Evolutionary conservation across 352 stramenopile species (phyloP).

Genomic region (Phytophthora pini): DNA sequence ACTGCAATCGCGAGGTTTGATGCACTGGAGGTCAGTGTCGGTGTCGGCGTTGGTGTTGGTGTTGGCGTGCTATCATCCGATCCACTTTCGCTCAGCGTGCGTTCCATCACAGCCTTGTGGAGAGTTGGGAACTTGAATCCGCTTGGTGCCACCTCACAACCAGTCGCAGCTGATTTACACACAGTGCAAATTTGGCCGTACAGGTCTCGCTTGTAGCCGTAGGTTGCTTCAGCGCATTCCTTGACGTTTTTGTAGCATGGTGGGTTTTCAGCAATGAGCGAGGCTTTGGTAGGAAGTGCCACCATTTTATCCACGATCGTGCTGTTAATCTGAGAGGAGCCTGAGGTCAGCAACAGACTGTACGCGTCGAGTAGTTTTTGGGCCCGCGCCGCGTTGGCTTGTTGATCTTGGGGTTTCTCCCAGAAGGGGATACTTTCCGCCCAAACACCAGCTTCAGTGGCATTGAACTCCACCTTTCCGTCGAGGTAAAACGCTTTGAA

Average conservation of each 20-base stretch:
- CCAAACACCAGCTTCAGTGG: constrained; percentile 2
- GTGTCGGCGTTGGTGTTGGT: background rate
- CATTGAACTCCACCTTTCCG: constrained; percentile 55
- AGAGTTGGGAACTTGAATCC: constrained; percentile 23
- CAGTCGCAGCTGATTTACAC: constrained; percentile 26
- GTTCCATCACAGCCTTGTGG: constrained; percentile 21
- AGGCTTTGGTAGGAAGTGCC: constrained; percentile 38
- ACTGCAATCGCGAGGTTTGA: constrained; percentile 14
- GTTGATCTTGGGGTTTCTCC: constrained; percentile 42
- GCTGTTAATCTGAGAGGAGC: constrained; percentile 39
- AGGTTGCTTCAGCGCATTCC: constrained; percentile 31
- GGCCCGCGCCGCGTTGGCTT: constrained; percentile 40
- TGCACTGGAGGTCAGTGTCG: constrained; percentile 6
- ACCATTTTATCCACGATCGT: constrained; percentile 41
- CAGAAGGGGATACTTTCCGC: constrained; percentile 57
- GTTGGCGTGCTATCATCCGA: constrained; percentile 14
- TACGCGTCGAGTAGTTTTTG: constrained; percentile 56
- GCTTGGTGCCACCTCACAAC: constrained; percentile 17
- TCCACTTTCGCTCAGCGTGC: constrained; percentile 5
- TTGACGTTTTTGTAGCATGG: constrained; percentile 60
- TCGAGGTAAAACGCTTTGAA: constrained; percentile 66
- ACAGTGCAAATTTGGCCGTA: constrained; percentile 63
- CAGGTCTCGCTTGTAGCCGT: constrained; percentile 58
- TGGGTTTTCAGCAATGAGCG: constrained; percentile 50
- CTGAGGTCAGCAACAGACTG: constrained; percentile 24